phyloP scores from a whole-genome alignment of 805 yeast species.

The Nakazawaea sp. region DNA sequence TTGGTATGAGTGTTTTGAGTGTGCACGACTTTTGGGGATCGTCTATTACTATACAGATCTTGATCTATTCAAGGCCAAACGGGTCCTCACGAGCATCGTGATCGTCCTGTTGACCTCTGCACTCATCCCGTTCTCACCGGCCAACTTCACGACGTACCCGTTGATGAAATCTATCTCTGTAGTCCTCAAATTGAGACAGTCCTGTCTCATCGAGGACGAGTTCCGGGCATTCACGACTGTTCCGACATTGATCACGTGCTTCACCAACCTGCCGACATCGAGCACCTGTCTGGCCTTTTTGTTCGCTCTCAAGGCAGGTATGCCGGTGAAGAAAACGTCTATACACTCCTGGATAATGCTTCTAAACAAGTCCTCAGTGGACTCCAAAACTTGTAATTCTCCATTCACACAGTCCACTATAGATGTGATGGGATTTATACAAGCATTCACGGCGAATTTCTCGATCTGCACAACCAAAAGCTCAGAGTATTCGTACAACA shows the following conservation, averaged over 20 bases:
- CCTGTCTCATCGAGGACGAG: slow-evolving; percentile 68
- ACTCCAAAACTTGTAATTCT: slow-evolving; percentile 42
- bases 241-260: slow-evolving; percentile 20
- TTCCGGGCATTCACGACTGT: slow-evolving; percentile 32
- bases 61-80: slow-evolving; percentile 17
- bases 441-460: slow-evolving; percentile 73
- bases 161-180: slow-evolving; percentile 83
- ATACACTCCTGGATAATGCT: slow-evolving; percentile 39
- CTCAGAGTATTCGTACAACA: slow-evolving; percentile 30
- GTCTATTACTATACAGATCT: slow-evolving; percentile 1
- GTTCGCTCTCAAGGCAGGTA: slow-evolving; percentile 21
- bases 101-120: slow-evolving; percentile 45
- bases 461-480: slow-evolving; percentile 54
- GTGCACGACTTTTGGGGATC: not conserved
- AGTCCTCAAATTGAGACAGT: slow-evolving; percentile 41
- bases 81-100: slow-evolving; percentile 34
- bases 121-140: slow-evolving; percentile 32
- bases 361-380: slow-evolving; percentile 27
- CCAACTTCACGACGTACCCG: slow-evolving; percentile 65
- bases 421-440: slow-evolving; percentile 81
- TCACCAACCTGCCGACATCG: slow-evolving; percentile 27
- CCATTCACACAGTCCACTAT: slow-evolving; percentile 75
- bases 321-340: slow-evolving; percentile 28
- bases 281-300: slow-evolving; percentile 26
- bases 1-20: not conserved